Conservation (phyloP, 495 filamentous ascomycete genomes). For the Xylaria cubensis region DNA sequence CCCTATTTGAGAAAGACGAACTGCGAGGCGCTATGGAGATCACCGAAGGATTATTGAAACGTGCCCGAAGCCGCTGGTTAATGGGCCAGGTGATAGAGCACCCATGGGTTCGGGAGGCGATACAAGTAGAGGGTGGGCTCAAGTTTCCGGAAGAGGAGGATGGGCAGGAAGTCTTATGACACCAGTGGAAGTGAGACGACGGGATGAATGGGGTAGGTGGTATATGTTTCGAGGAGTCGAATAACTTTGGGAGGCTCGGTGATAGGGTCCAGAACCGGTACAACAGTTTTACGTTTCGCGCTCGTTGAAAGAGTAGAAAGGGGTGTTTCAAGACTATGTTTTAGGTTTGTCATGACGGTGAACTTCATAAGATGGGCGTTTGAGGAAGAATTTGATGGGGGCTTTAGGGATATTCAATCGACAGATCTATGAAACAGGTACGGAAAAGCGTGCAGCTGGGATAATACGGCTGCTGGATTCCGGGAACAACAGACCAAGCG, state of each 20-base stretch:
- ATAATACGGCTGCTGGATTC: neutral
- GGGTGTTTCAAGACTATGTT: constrained; percentile 10
- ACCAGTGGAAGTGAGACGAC: neutral
- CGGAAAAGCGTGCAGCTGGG: constrained; percentile 2
- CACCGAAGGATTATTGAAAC: constrained; percentile 82
- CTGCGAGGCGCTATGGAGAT: constrained; percentile 77
- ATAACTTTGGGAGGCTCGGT: neutral
- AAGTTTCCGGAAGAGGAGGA: constrained; percentile 71
- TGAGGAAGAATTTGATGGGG: neutral
- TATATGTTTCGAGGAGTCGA: neutral
- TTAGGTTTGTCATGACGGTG: neutral
- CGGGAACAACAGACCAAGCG: neutral
- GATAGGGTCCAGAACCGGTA: neutral
- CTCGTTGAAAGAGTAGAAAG: neutral
- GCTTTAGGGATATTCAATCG: constrained; percentile 4
- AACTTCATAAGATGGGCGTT: constrained; percentile 6
- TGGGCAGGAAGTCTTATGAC: constrained; percentile 55
- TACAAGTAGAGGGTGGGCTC: constrained; percentile 73
- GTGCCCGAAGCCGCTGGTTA: constrained; percentile 75
- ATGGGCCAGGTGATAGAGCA: constrained; percentile 72
- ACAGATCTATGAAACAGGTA: neutral
- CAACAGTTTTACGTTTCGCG: constrained; percentile 12
- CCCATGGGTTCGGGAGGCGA: constrained; percentile 78
- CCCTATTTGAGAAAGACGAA: constrained; percentile 61
- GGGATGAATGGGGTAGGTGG: neutral